A percentile compares a stretch with the other conserved stretches of the same genome.
These are phyloP conservation scores for Plectosphaerella cucumerina DNA, from an alignment of 2,329 filamentous ascomycete genomes.

Conservation along the genomic window DNA sequence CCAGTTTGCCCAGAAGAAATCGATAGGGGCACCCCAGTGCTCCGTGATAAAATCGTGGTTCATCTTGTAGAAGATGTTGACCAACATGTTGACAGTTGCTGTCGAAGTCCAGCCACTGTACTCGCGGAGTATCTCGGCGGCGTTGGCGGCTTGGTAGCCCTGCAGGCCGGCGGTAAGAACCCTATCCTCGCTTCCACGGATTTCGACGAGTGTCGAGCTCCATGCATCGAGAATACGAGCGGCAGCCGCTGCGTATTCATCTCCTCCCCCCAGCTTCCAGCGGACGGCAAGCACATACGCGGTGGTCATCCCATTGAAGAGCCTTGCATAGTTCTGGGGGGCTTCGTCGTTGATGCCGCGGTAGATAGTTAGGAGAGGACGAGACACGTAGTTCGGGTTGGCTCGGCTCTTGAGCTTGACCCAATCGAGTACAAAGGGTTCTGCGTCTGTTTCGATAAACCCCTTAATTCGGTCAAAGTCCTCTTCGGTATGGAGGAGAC, in stretches of 20 bases:
- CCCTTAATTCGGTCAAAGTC: conserved; percentile 35
- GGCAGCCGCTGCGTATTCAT: conserved; percentile 29
- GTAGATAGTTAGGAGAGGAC: conserved; percentile 24
- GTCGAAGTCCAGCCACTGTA: conserved; percentile 23
- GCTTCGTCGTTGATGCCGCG: conserved; percentile 30
- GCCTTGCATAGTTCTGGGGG: no score
- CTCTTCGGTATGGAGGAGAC: conserved; percentile 25
- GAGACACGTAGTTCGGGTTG: conserved; percentile 21
- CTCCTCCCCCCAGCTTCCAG: conserved; percentile 33
- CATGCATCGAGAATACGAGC: conserved; percentile 32
- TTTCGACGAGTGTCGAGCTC: conserved; percentile 24
- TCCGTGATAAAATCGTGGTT: conserved; percentile 26
- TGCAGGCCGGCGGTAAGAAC: conserved; percentile 37
- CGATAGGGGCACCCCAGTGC: conserved; percentile 23
- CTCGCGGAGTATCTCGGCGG: conserved; percentile 27
- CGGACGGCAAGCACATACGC: conserved; percentile 33
- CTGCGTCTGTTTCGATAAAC: conserved; percentile 24
- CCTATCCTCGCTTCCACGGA: conserved; percentile 29
- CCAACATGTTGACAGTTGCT: conserved; percentile 19
- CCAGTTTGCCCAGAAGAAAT: conserved; percentile 27
- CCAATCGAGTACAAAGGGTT: conserved; percentile 29
- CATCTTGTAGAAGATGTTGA: conserved; percentile 24
- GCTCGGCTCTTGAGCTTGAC: conserved; percentile 25
- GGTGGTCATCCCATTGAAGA: conserved; percentile 34
- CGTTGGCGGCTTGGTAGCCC: conserved; percentile 35